Conservation (phyloP, 352 stramenopile genomes). For the Phytophthora nicotianae region DNA sequence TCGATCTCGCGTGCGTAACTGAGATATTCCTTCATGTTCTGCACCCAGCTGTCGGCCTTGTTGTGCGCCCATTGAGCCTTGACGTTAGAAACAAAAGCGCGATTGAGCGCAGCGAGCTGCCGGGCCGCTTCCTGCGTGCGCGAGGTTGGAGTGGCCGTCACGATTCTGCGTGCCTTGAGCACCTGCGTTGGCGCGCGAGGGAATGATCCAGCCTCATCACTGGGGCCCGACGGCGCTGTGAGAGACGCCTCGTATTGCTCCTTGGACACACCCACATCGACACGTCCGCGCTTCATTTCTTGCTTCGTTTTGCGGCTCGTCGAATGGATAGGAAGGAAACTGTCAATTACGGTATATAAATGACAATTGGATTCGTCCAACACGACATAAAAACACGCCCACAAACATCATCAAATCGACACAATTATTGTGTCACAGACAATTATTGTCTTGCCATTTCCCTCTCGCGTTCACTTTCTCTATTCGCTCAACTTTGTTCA, state of each 20-base stretch:
- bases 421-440: no score
- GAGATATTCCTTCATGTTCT: conserved; percentile 86
- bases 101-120: conserved; percentile 72
- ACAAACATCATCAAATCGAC: no score
- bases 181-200: conserved; percentile 52
- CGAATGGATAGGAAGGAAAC: conserved; percentile 8
- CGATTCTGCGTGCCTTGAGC: conserved; percentile 56
- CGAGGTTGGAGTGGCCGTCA: conserved; percentile 26
- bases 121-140: conserved; percentile 48
- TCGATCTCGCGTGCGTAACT: conserved; percentile 66
- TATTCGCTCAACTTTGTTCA: no score
- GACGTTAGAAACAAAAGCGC: conserved; percentile 64
- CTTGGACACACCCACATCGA: conserved; percentile 75
- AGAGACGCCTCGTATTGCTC: conserved; percentile 70
- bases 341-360: background rate
- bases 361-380: no score
- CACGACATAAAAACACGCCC: no score
- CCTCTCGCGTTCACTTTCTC: no score
- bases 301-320: background rate
- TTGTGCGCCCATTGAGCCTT: conserved; percentile 73
- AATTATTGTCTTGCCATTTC: no score
- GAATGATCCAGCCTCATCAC: conserved; percentile 21
- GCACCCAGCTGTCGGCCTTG: conserved; percentile 61
- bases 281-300: conserved; percentile 79
- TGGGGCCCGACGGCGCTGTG: background rate